Evolutionary conservation across 805 yeast species (phyloP), one percentile per base, ranked within the genome.

Genomic region (Lipomyces anomalus): DNA sequence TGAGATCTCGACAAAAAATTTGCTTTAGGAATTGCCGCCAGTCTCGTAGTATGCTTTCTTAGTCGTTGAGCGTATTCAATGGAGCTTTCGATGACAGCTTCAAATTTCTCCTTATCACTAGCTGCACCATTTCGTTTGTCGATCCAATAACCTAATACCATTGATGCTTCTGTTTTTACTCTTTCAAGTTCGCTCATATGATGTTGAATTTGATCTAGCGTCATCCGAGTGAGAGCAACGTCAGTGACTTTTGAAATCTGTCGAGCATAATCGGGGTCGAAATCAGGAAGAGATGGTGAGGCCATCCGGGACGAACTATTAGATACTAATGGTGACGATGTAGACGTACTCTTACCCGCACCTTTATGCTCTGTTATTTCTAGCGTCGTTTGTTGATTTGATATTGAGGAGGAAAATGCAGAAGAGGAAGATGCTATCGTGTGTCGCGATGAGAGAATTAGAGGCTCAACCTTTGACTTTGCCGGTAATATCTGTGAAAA

Each of bases 1-100:
- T 42, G 36, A 4, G 44, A n/a, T 29, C 53, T 35, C 16, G 45
- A 24, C 30, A 48, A 21, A 18, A 42, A 17, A n/a, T 38, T 22
- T n/a, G 41, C 16, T 29, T 49, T 39, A 26, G 53, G 55, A 16
- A 50, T 21, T 17, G 54, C 57, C 2, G 56, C 59, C 35, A 35
- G 44, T 21, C 37, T 44, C 13, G 55, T 52, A 13, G 57, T 57
- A 21, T 90, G 52, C 38, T 26, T 70, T 56, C 84, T 75, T 41
- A 83, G 57, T 57, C 85, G 77, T 63, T 92, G 96, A 4, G 95
- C 84, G 61, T 89, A 88, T 5, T 95, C 97, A 13, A 89, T 84
- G 56, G 89, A 67, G 57, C 86, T 88, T 60, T 87, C 95, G 35
- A 92, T 88, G 55, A 92, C 95, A 2, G 82, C 74, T 56, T 90